Evolutionary conservation across 2,329 filamentous ascomycete genomes (phyloP).

Genomic region (Fusarium hainanense): DNA sequence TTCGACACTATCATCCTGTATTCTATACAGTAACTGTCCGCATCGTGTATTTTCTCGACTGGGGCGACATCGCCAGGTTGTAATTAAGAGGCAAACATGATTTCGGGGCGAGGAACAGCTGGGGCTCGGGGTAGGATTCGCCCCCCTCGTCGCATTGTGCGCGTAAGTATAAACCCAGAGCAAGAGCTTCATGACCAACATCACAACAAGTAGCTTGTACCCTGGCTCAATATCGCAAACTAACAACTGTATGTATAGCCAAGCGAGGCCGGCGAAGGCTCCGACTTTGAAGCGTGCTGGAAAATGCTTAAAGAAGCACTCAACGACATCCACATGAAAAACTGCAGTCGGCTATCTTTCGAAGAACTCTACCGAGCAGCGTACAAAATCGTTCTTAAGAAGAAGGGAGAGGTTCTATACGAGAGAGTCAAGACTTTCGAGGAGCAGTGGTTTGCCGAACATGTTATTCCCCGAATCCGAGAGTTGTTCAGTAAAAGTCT

Average conservation of each 20-base stretch:
- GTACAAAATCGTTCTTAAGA: conserved; percentile 92
- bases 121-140: conserved; percentile 56
- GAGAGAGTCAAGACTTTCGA: conserved; percentile 84
- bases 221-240: neutral
- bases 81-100: conserved; percentile 52
- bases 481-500: conserved; percentile 77
- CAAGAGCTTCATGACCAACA: neutral
- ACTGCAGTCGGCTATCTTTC: conserved; percentile 90
- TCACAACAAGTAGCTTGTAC: neutral
- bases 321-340: conserved; percentile 89
- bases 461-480: conserved; percentile 78
- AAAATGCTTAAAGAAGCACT: conserved; percentile 79
- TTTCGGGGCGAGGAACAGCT: conserved; percentile 61
- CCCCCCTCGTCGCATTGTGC: conserved; percentile 56
- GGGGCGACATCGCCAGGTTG: conserved; percentile 11
- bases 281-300: conserved; percentile 92
- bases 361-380: conserved; percentile 94
- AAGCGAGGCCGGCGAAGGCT: conserved; percentile 62
- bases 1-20: neutral
- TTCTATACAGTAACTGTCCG: neutral
- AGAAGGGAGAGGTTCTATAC: conserved; percentile 86
- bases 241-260: conserved; percentile 47
- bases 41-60: neutral
- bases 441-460: conserved; percentile 78
- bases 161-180: conserved; percentile 50